Percentiles rank a stretch among this genome's conserved stretches.
These are phyloP conservation scores for Persicaria tinctoria DNA, from an alignment of 148 eudicot genomes.

Conservation along the genomic window DNA sequence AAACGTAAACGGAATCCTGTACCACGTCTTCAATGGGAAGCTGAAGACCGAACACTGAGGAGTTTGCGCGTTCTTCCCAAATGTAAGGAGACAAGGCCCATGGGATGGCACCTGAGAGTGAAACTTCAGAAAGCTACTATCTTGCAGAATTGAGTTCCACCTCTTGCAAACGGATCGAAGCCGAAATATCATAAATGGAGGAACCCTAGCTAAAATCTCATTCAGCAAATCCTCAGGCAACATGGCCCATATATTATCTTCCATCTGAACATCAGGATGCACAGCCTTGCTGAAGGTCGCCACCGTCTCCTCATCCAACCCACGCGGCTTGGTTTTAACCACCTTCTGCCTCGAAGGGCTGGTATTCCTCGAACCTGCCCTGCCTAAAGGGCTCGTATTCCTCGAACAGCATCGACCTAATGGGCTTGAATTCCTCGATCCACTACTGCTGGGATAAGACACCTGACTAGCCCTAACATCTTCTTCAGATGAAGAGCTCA, in stretches of 20 bases:
- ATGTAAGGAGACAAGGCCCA: constrained; percentile 92
- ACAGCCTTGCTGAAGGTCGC: constrained; percentile 49
- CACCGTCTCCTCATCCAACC: constrained; percentile 77
- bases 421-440: constrained; percentile 71
- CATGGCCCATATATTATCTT: constrained; percentile 97
- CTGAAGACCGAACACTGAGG: constrained; percentile 92
- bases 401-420: constrained; percentile 37
- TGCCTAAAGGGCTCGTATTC: constrained; percentile 57
- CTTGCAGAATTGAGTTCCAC: constrained; percentile 88
- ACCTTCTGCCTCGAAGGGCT: constrained; percentile 83
- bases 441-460: constrained; percentile 37
- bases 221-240: constrained; percentile 89
- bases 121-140: constrained; percentile 72
- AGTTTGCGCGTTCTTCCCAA: constrained; percentile 81
- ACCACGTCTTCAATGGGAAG: constrained; percentile 89
- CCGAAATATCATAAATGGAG: constrained; percentile 93
- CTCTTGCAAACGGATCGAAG: constrained; percentile 90
- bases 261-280: constrained; percentile 84
- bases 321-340: constrained; percentile 81
- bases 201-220: constrained; percentile 89
- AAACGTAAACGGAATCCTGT: constrained; percentile 74
- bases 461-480: constrained; percentile 35
- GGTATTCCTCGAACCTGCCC: constrained; percentile 70
- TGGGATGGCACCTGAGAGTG: constrained; percentile 96
- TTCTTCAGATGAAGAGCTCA: constrained; percentile 21